phyloP scores from a whole-genome alignment of 371 early-diverging fungal genomes.

The Mortierella sp. region DNA sequence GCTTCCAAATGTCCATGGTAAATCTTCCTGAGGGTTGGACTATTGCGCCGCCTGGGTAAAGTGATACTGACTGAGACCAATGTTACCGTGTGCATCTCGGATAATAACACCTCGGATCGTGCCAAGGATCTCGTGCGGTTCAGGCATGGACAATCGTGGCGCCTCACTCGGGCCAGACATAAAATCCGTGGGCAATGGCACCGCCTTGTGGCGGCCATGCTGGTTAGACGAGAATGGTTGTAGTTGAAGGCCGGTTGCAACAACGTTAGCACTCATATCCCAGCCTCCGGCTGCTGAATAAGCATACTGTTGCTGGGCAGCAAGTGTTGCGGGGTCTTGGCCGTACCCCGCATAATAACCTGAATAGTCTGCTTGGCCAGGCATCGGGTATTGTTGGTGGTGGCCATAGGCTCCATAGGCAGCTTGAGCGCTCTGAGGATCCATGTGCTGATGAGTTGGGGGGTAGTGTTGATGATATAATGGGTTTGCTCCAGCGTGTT shows the following conservation, averaged over 20 bases:
- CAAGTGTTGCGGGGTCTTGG: constrained; percentile 26
- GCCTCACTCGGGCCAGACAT: constrained; percentile 63
- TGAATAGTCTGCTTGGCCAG: constrained; percentile 40
- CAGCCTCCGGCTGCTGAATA: constrained; percentile 30
- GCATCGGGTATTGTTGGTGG: constrained; percentile 23
- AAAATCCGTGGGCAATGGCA: constrained; percentile 63
- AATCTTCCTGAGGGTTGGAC: not conserved
- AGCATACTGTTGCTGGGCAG: constrained; percentile 28
- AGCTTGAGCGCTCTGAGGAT: constrained; percentile 29
- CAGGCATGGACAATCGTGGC: constrained; percentile 64
- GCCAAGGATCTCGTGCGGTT: constrained; percentile 61
- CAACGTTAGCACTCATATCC: constrained; percentile 29
- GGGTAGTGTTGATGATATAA: constrained; percentile 35
- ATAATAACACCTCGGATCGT: constrained; percentile 62
- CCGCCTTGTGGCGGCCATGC: constrained; percentile 58
- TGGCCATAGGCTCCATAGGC: constrained; percentile 35
- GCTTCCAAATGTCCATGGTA: constrained; percentile 2
- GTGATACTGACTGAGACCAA: constrained; percentile 61
- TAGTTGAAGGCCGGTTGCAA: constrained; percentile 19
- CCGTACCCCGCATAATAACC: constrained; percentile 36
- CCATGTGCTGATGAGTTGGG: constrained; percentile 27
- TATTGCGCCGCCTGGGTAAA: constrained; percentile 51
- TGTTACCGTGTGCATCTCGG: constrained; percentile 64
- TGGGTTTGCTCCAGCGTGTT: constrained; percentile 20
- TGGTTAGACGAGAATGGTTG: constrained; percentile 54